Base-by-base conservation (phyloP, 441 rosid species). In the California macrophylla region DNA sequence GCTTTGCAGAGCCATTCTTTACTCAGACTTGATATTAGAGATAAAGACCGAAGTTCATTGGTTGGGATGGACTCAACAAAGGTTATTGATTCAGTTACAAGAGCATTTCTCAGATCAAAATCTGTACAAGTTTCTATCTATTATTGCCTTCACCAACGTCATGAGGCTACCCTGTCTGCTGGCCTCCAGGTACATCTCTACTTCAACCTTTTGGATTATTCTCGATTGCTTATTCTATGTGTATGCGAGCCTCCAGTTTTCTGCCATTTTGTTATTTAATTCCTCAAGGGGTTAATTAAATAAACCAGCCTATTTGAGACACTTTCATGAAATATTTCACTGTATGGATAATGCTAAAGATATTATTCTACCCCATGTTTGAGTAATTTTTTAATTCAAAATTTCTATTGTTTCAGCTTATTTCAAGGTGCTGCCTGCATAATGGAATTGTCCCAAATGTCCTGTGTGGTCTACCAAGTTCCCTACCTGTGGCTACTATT, bases 401-500 rank as follows among this genome's bases (percentile, higher is more conserved):
- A 21, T 71, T 64, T 68, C 34, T 61, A 66, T 74, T 80, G 58
- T 71, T 79, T 79, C 94, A 94, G 98, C 82, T 92, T 69, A 80
- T 94, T 78, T 80, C 87, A 78, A 86, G 99, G 79, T 92, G 97
- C 78, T 94, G 98, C 83, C 87, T 94, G 64, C 89, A 85, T 73
- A 89, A 77, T 74, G 91, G 88, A 77, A 79, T 85, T 64, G 80
- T 94, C 73, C 90, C 94, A 32, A 82, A 84, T 79, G 79, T 92
- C 72, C 89, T 94, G 60, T 94, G 99, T 67, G 99, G 98, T 69
- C 82, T 94, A 73, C 96, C 98, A 74, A 90, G 82, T 78, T 87
- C 99, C 76, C 85, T 90, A 32, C 96, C 97, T 65, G 87, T 82
- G 67, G 82, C 93, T 58, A 90, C 96, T 20, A 75, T 89, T 69